Evolutionary conservation across 768 basidiomycete species (phyloP).

Genomic region (Amanita muscaria): DNA sequence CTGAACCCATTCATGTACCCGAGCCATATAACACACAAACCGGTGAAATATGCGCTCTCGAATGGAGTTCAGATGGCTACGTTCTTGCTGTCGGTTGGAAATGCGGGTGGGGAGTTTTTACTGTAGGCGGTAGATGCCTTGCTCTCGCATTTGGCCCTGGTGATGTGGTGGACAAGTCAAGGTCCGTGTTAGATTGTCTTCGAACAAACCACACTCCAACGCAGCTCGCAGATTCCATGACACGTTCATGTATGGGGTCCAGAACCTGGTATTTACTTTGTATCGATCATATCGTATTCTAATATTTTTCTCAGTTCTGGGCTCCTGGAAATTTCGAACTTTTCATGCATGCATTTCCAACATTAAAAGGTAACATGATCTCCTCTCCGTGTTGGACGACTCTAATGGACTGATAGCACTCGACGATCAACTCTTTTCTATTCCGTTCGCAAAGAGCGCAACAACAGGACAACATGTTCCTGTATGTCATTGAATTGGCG

Average conservation of each 20-base stretch:
- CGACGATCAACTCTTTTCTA: slow-evolving; percentile 68
- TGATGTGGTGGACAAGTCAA: slow-evolving; percentile 47
- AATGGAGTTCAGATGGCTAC: slow-evolving; percentile 96
- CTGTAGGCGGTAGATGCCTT: slow-evolving; percentile 80
- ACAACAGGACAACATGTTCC: slow-evolving; percentile 88
- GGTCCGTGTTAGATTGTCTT: slow-evolving; percentile 21
- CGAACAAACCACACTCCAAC: slow-evolving; percentile 4
- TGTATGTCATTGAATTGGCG: slow-evolving; percentile 35
- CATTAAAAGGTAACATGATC: slow-evolving; percentile 37
- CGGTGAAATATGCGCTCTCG: slow-evolving; percentile 58
- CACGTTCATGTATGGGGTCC: slow-evolving; percentile 76
- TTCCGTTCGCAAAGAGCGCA: slow-evolving; percentile 94
- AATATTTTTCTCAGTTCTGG: slow-evolving; percentile 64
- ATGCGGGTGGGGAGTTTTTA: slow-evolving; percentile 85
- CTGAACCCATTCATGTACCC: slow-evolving; percentile 55
- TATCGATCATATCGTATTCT: background rate
- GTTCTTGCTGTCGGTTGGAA: slow-evolving; percentile 90
- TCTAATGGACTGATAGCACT: slow-evolving; percentile 27
- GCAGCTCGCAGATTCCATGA: slow-evolving; percentile 54
- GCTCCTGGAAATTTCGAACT: slow-evolving; percentile 88
- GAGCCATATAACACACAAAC: slow-evolving; percentile 48
- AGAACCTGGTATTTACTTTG: slow-evolving; percentile 52
- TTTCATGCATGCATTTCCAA: slow-evolving; percentile 55
- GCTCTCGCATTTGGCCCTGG: slow-evolving; percentile 70
- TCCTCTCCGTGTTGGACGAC: background rate